Evolutionary conservation across 257 asterid species (phyloP).

Genomic region (Scutellaria galericulata): DNA sequence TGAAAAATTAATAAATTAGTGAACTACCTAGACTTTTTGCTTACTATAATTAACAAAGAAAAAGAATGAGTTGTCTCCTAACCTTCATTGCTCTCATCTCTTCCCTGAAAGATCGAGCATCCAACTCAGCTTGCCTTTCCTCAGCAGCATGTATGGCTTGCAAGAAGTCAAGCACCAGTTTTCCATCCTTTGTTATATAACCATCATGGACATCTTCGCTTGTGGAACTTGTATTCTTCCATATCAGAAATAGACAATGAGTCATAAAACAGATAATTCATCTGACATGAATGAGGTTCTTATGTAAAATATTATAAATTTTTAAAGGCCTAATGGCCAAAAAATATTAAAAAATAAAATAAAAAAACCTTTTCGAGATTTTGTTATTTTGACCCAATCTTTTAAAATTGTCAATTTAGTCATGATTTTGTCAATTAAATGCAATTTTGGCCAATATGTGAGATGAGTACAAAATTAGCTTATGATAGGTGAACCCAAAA

Average conservation of each 20-base stretch:
- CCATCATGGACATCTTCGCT: conserved; percentile 60
- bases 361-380: no score
- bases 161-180: conserved; percentile 85
- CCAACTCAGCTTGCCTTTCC: conserved; percentile 90
- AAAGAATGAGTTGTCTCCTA: conserved; percentile 22
- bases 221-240: conserved; percentile 56
- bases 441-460: no score
- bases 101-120: conserved; percentile 61
- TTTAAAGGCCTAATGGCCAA: no score
- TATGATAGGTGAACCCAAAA: no score
- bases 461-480: no score
- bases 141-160: conserved; percentile 98
- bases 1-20: conserved; percentile 10
- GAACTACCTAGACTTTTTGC: conserved; percentile 22
- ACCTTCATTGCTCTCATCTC: conserved; percentile 85
- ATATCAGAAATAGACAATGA: conserved; percentile 32
- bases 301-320: background rate
- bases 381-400: no score
- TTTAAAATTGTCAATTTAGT: no score
- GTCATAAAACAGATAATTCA: conserved; percentile 6
- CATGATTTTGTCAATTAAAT: no score
- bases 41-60: conserved; percentile 27
- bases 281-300: conserved; percentile 17
- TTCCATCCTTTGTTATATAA: conserved; percentile 81
- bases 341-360: no score